Conservation (phyloP, 345 rosid genomes). For the Raphanus raphanistrum region DNA sequence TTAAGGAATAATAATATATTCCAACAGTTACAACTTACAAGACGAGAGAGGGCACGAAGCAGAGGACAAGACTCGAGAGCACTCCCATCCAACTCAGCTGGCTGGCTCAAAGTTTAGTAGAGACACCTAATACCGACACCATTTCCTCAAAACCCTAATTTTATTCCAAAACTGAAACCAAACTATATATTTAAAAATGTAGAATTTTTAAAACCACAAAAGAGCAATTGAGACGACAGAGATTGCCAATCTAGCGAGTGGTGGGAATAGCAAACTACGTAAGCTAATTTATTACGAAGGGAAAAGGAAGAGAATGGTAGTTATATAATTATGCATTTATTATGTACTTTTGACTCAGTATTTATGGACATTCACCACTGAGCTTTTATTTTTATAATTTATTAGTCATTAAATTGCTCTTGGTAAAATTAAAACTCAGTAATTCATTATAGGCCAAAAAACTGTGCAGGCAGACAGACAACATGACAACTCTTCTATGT, state of each 20-base stretch:
- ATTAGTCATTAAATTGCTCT: not conserved
- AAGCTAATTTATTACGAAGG: slow-evolving; percentile 34
- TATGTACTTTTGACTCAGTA: slow-evolving; percentile 34
- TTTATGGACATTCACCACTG: slow-evolving; percentile 31
- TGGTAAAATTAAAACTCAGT: not conserved
- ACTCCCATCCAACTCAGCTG: slow-evolving; percentile 34
- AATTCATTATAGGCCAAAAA: slow-evolving; percentile 5
- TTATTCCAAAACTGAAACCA: not conserved
- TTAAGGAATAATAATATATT: slow-evolving; percentile 8
- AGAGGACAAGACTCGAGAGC: slow-evolving; percentile 20
- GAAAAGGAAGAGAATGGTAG: slow-evolving; percentile 14
- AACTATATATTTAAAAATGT: not conserved
- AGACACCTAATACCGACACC: slow-evolving; percentile 35
- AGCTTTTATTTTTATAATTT: slow-evolving; percentile 13
- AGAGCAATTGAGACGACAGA: slow-evolving; percentile 2
- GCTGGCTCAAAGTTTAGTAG: slow-evolving; percentile 20
- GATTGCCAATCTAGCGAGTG: slow-evolving; percentile 26
- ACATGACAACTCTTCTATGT: not conserved
- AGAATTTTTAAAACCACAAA: not conserved
- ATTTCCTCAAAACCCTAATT: slow-evolving; percentile 1
- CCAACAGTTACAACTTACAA: slow-evolving; percentile 35
- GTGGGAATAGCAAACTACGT: slow-evolving; percentile 33
- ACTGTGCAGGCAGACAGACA: not conserved
- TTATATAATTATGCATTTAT: slow-evolving; percentile 31
- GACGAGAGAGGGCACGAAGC: slow-evolving; percentile 34